Base-by-base conservation (phyloP, 2,329 filamentous ascomycete genomes). In the Trichophyton verrucosum region DNA sequence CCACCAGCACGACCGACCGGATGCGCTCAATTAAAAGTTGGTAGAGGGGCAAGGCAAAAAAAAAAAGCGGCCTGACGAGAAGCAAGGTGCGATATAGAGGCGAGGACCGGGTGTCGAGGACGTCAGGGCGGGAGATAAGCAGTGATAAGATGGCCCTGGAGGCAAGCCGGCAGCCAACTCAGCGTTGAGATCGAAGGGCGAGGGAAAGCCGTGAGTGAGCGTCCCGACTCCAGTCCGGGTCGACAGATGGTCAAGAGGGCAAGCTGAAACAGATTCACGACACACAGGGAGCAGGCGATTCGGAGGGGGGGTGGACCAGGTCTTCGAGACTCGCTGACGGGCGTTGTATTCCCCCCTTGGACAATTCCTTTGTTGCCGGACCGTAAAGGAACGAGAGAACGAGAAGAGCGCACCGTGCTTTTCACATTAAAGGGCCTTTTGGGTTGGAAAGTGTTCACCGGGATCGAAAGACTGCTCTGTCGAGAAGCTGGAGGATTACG, bases 361-460 rank as follows among this genome's bases (percentile, higher is more conserved):
- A 33, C 22, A 53, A 53, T 53, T 33, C 49, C 27, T 53, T 53
- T 44, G 47, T 40, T 55, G 24, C 40, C 30, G 27, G 13, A 57
- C 11, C 27, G n/a, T 22, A 22, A 36, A 20, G 49, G 36, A 56
- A 20, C 7, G 20, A 40, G 11, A 53, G 22, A 7, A 40, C 20
- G 51, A 56, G 20, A n/a, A 40, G 20, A 30, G 11, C 27, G 49
- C 24, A 40, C 33, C 33, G 57, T 57, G 27, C 6, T 15, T n/a
- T 22, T 57, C 55, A 57, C 33, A 57, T 57, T 57, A 47, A 33
- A 9, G 36, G 65, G 64, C 20, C 49, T 33, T 57, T 59, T 30
- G 7, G 27, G 27, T 30, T 30, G 27, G 6, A 30, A 30, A 6
- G 27, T 30, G 27, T 30, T 30, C 27, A 7, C 27, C 6, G 27